Evolutionary conservation across 2,329 filamentous ascomycete genomes (phyloP), one percentile per base, ranked within the genome.

Genomic region (Ophiostoma triangulosporum): DNA sequence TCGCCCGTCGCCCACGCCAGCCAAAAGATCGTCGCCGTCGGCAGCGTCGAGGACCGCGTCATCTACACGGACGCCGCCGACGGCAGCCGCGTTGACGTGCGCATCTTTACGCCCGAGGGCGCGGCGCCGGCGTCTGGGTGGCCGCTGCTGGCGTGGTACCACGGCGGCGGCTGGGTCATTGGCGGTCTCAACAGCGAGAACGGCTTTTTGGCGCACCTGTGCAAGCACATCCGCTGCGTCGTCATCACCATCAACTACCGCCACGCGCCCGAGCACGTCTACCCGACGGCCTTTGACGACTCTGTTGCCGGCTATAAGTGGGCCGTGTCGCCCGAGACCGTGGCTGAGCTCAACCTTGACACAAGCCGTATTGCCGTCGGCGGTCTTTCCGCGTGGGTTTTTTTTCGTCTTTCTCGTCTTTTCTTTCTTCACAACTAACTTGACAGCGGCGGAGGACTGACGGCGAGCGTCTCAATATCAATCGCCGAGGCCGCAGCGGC

Each of bases 141-240:
- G 76, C 77, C 77, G 2, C 69, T 74, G 7, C 71, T 75, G 61
- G 58, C 80, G 3, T 81, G 77, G 61, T 76, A 72, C 59, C 77
- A 81, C 58, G 77, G 77, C 4, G 77, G 77, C 1, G 77, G 77
- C 3, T 81, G 76, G 75, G 76, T 80, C 3, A 59, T 80, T 29
- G 77, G 77, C 0, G 76, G 73, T 46, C 77, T 80, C 43, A 69
- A 76, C 56, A 78, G 75, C 0, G 77, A 81, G 64, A 80, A 80
- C 58, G 69, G 70, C 4, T 72, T 80, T 3, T 75, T 74, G 50
- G 72, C 74, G n/a, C 72, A 78, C 58, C 61, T 81, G 11, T 78
- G 74, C 57, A 48, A 33, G 29, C 29, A 51, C 43, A 17, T 50
- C 15, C 12, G 15, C 9, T 26, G 32, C 14, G 35, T 56, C 22